Conservation (phyloP, 768 basidiomycete species). For the Amanita brunnescens region DNA sequence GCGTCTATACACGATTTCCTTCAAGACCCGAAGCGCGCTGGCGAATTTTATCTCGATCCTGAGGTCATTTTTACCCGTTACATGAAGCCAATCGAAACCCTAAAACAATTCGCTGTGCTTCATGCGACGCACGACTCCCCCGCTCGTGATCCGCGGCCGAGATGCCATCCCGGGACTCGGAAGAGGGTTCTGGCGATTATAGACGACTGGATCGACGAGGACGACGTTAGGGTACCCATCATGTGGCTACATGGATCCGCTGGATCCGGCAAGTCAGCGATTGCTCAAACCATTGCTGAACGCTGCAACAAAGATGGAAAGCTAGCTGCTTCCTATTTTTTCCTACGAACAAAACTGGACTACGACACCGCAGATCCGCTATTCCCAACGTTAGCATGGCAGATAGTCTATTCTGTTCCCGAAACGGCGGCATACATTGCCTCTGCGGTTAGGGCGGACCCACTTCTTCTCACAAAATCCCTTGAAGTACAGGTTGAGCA, state of each 20-base stretch:
- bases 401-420: not conserved
- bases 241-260: not conserved
- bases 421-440: not conserved
- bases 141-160: not conserved
- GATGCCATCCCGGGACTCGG: slow-evolving; percentile 1
- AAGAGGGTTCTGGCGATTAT: not conserved
- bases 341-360: not conserved
- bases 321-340: not conserved
- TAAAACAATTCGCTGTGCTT: not conserved
- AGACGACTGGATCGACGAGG: not conserved
- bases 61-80: not conserved
- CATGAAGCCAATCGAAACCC: not conserved
- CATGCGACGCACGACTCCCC: not conserved
- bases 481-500: not conserved
- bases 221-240: not conserved
- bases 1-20: not conserved
- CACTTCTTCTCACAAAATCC: not conserved
- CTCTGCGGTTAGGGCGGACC: not conserved
- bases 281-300: not conserved
- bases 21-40: not conserved
- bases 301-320: not conserved
- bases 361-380: not conserved
- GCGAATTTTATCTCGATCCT: not conserved
- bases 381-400: not conserved
- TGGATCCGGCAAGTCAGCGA: not conserved